These are phyloP conservation scores for Gossypium raimondii DNA, from an alignment of 345 rosid genomes.

Conservation along the genomic window DNA sequence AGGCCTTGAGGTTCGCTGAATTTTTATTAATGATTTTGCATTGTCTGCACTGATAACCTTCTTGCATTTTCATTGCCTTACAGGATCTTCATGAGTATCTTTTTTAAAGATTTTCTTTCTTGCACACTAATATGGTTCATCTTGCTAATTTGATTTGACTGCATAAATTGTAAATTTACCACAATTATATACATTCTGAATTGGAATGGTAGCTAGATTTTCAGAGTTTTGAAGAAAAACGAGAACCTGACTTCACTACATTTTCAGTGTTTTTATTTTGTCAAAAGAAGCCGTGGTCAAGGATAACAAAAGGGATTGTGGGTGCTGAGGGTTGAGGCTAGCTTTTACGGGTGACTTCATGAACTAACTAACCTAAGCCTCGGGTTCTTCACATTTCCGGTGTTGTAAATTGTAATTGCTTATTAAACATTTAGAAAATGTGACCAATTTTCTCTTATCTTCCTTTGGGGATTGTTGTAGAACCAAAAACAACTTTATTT, in stretches of 20 bases:
- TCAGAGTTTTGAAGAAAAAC: not conserved
- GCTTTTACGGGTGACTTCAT: too few species aligned
- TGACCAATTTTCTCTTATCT: not conserved
- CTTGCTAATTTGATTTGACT: not conserved
- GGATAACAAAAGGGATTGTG: too few species aligned
- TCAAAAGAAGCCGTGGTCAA: too few species aligned
- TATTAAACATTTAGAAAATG: not conserved
- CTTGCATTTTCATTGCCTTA: not conserved
- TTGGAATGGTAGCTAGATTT: not conserved
- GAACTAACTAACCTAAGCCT: too few species aligned
- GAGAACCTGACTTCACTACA: not conserved
- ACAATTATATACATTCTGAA: not conserved
- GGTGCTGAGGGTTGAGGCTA: too few species aligned
- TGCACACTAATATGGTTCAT: not conserved
- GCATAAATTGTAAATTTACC: not conserved
- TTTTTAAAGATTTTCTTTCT: not conserved
- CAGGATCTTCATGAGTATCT: not conserved
- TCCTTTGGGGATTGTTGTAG: not conserved
- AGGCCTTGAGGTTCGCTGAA: constrained; percentile 72
- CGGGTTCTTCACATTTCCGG: too few species aligned
- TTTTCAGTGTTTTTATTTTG: too few species aligned
- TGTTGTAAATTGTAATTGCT: not conserved
- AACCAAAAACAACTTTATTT: not conserved
- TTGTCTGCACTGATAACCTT: not conserved
- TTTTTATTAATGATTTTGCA: not conserved